A percentile compares a stretch with the other conserved stretches of the same genome.
These are phyloP conservation scores for Russula earlei DNA, from an alignment of 768 basidiomycete species.

Conservation along the genomic window DNA sequence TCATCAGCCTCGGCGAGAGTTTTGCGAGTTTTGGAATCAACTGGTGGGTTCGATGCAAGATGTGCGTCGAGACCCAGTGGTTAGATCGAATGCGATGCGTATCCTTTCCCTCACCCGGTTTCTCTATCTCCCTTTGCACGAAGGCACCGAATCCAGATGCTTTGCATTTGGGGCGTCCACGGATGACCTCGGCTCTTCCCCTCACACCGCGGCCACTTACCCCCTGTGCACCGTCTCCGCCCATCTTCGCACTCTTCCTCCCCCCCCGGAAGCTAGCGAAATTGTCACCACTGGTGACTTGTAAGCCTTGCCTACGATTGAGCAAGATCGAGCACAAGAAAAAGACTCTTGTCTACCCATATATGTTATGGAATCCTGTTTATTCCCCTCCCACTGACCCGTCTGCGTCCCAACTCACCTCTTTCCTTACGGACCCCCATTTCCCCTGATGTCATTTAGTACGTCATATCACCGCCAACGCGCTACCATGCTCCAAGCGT, in stretches of 20 bases:
- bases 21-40: constrained; percentile 7
- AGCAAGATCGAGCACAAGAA: no score
- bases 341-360: no score
- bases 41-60: not conserved
- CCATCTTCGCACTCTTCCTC: not conserved
- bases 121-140: not conserved
- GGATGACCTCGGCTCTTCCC: not conserved
- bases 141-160: not conserved
- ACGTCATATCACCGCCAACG: no score
- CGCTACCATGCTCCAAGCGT: no score
- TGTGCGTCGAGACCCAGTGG: not conserved
- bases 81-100: not conserved
- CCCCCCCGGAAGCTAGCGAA: not conserved
- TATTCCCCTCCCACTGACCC: no score
- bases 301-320: not conserved
- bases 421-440: no score
- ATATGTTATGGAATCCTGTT: no score
- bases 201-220: not conserved
- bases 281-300: not conserved
- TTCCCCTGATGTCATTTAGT: no score
- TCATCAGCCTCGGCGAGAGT: not conserved
- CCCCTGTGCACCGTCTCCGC: not conserved
- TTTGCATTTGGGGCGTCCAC: not conserved
- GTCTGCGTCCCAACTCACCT: no score
- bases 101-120: not conserved